Base-by-base conservation (phyloP, 2,329 filamentous ascomycete species). In the Claviceps maximensis region DNA sequence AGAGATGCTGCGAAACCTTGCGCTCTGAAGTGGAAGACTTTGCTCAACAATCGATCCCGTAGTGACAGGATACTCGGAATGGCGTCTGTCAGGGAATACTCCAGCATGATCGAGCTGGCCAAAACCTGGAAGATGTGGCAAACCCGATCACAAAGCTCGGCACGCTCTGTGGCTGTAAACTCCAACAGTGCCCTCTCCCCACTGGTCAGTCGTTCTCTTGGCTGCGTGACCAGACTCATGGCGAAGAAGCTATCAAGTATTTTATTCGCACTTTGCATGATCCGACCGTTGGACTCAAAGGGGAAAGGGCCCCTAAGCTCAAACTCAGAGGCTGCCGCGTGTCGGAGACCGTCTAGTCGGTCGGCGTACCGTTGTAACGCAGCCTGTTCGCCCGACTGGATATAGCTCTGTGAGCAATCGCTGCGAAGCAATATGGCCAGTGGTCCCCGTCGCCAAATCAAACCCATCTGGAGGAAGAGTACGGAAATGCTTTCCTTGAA, bases 401-500 rank as follows among this genome's bases (percentile, higher is more conserved):
- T 87, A 66, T 93, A 95, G 2, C 79, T 78, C 23, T 75, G 71
- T 4, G 73, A 71, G 55, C 68, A 71, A 60, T 77, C 72, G 52
- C 74, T 78, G 52, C 81, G 77, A 1, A 82, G 71, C 55, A 94
- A 76, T 10, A 83, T 82, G 3, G 86, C 83, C n/a, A 95, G 72
- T 0, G 90, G 90, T 8, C 93, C 89, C 38, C 89, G 80, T 68
- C 89, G 91, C 90, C 90, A 96, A 58, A 95, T 89, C 33, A 96
- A 74, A 9, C 87, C 86, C 84, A 96, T 90, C 51, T 91, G 86
- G 6, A 96, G 76, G 79, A 89, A 95, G 13, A 96, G 74, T 29
- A 94, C 73, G 33, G 86, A 87, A 5, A 95, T 75, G 2, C 89
- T 89, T 59, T 91, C 83, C 65, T 91, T 89, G 61, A 95, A 81